Percentiles rank a stretch among this genome's conserved stretches.
phyloP scores from a whole-genome alignment of 306 rosid genomes.

The Geum urbanum region DNA sequence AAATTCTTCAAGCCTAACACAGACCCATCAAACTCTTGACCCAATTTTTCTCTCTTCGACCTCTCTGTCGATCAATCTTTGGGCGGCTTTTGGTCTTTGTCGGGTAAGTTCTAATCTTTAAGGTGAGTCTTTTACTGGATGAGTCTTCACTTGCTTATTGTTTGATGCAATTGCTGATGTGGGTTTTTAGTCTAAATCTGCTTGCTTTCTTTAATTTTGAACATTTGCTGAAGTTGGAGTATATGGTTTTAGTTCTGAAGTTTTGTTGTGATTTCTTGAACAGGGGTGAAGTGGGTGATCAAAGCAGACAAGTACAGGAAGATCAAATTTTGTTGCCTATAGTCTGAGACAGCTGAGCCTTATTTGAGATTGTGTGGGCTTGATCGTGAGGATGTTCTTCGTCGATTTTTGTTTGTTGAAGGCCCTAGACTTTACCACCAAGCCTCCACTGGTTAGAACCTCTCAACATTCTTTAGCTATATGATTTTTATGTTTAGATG shows the following conservation, averaged over 20 bases:
- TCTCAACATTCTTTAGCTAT: neutral
- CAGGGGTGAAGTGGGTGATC: constrained; percentile 74
- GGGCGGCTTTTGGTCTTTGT: no score
- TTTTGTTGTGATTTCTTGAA: neutral
- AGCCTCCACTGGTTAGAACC: constrained; percentile 62
- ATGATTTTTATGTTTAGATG: neutral
- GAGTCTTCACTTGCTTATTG: no score
- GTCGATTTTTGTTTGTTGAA: constrained; percentile 59
- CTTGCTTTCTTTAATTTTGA: no score
- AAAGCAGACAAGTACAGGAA: constrained; percentile 53
- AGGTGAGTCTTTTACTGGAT: no score
- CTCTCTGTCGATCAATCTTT: no score
- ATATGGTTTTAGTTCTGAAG: neutral
- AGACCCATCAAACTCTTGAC: no score
- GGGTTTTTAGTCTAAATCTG: no score
- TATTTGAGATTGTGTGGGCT: constrained; percentile 60
- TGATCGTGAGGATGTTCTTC: constrained; percentile 57
- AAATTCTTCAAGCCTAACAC: no score
- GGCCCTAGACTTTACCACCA: constrained; percentile 49
- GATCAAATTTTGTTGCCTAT: constrained; percentile 71
- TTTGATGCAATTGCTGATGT: no score
- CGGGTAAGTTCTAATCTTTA: no score
- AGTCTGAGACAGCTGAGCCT: constrained; percentile 67
- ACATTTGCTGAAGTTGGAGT: no score
- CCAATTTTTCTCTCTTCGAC: no score